Base-by-base conservation (phyloP, 192 early-diverging fungal species). In the Coemansia sp. region DNA sequence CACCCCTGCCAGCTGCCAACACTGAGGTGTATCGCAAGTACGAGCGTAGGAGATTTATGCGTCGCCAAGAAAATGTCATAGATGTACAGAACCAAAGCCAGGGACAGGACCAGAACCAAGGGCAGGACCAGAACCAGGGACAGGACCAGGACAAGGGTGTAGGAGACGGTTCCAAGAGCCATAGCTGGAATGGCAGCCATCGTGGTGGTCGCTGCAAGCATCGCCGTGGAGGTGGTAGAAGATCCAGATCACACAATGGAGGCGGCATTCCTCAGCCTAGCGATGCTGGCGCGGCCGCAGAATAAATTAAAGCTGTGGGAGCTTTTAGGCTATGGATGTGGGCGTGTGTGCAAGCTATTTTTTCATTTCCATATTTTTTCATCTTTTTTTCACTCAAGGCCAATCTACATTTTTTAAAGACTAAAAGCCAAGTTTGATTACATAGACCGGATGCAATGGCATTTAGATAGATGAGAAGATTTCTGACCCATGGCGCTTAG, bases 191-290 rank as follows among this genome's bases (percentile, higher is more conserved):
- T 39, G 55, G 55, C 16, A 57, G 55, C 18, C 32, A 29, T 14
- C 55, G 55, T 39, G 55, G 55, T 9, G 55, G 55, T 4, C 32
- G 55, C 22, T 54, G 52, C 52, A 54, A 54, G 52, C 55, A 57
- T 25, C 30, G 35, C 19, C 30, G 55, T 20, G 55, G 55, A 4
- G 49, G 49, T 23, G 20, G 34, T 13, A 57, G 35, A 34, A 57
- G 22, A 8, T 6, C 13, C 5, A 11, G 14, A 29, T 4, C 52
- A 0, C 19, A 20, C 18, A 39, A 29, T 18, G 32, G 28, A 7
- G 14, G 20, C 54, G 29, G 24, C 20, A 19, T 24, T 28, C 6
- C 5, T 27, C 22, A 23, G 11, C 10, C 52, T 8, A 30, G n/a
- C 1, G 23, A 24, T 16, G n/a, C 25, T 29, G 52, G 9, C 16